These are phyloP conservation scores for Penicillium digitatum DNA, from an alignment of 2,329 filamentous ascomycete genomes.

Conservation along the genomic window DNA sequence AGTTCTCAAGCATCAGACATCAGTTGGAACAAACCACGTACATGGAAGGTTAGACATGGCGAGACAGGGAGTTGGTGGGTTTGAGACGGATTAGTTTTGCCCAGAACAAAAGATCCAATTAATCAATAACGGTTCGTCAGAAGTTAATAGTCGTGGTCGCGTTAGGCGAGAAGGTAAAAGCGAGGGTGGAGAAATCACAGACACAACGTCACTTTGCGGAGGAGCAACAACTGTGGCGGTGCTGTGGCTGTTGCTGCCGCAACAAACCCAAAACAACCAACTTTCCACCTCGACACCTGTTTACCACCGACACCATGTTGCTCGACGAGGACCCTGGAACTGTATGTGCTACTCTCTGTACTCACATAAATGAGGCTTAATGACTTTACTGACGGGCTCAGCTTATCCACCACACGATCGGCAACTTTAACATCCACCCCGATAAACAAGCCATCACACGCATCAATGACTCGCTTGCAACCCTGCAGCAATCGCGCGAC, in stretches of 20 bases:
- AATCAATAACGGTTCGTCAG: background rate
- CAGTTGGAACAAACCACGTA: conserved; percentile 29
- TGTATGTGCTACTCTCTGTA: conserved; percentile 49
- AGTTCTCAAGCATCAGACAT: conserved; percentile 1
- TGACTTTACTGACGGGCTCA: conserved; percentile 36
- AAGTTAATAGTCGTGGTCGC: background rate
- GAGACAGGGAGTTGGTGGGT: background rate
- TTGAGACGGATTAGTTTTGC: background rate
- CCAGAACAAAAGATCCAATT: background rate
- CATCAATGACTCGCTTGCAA: conserved; percentile 76
- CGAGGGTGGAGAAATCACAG: conserved; percentile 15
- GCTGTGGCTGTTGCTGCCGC: conserved; percentile 42
- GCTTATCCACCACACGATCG: conserved; percentile 87
- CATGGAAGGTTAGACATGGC: conserved; percentile 51
- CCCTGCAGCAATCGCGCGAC: conserved; percentile 78
- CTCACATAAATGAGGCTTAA: too few species aligned
- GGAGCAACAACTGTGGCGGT: conserved; percentile 34
- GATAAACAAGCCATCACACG: conserved; percentile 81
- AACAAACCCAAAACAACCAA: conserved; percentile 30
- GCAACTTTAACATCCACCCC: conserved; percentile 90
- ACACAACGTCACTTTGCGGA: conserved; percentile 29
- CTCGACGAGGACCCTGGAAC: conserved; percentile 89
- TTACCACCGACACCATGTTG: conserved; percentile 63
- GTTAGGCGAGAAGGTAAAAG: background rate
- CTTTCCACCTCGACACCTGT: background rate